Evolutionary conservation across 1,284 basidiomycete genomes (phyloP), one percentile per base, ranked within the genome.

Genomic region (Pseudozyma hubeiensis): DNA sequence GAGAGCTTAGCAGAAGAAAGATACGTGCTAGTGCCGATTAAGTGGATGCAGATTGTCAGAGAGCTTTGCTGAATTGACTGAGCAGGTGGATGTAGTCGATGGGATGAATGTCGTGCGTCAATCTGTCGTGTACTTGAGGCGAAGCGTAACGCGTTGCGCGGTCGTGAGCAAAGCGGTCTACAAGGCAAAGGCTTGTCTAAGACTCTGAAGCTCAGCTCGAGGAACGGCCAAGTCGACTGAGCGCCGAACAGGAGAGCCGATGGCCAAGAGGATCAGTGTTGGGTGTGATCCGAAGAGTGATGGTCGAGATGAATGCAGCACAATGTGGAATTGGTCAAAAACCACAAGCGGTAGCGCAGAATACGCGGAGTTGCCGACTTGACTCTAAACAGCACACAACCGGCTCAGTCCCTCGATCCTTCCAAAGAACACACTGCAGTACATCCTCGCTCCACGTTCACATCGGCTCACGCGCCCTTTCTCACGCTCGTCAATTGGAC

Each of bases 241-340:
- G 35, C 53, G 33, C 30, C 43, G 30, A 41, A 44, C 44, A 51
- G 44, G 35, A 19, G 16, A 31, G 61, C 43, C 19, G 37, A 24
- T 34, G 14, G 30, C 13, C 8, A 14, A 24, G 39, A 43, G 41
- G 34, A 24, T 4, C 24, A 17, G 33, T 30, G 10, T 13, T 24
- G 45, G 35, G 11, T 35, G 55, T 30, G 55, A 50, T 44, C 24
- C 39, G 55, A n/a, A 8, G 17, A 31, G 47, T 35, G 60, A 56
- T 63, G 53, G 47, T 48, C 29, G 41, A 45, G 48, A 51, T 47
- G 53, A 24, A 47, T 44, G 33, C 39, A 46, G 24, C 24, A n/a
- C 33, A 48, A 58, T 39, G 41, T 37, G 24, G 43, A 47, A 19
- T 16, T 31, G 17, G 35, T 37, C 35, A 37, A 9, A 37, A 37